A percentile compares a stretch with the other conserved stretches of the same genome.
Conservation (phyloP, 225 moss, liverwort and hornwort species). For the Marchantia polymorpha region DNA sequence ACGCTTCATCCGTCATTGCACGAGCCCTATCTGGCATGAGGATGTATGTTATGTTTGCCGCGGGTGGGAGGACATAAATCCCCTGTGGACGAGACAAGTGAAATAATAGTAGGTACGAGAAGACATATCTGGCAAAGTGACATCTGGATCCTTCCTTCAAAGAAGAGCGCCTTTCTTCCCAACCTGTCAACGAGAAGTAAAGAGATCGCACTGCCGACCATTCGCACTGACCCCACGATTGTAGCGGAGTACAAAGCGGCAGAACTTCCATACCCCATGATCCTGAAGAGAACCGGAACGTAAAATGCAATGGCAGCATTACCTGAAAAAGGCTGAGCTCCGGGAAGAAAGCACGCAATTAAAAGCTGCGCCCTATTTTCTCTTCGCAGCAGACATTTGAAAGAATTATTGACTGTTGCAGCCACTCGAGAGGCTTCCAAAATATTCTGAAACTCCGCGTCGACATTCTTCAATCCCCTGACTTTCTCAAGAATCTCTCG, state of each 20-base stretch:
- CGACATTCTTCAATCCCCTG: conserved; percentile 29
- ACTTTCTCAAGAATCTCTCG: conserved; percentile 25
- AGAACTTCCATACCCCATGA: conserved; percentile 15
- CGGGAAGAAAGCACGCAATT: background rate
- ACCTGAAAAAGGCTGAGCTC: background rate
- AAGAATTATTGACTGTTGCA: conserved; percentile 11
- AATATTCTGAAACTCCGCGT: conserved; percentile 26
- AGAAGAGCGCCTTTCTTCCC: conserved; percentile 11
- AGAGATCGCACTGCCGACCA: conserved; percentile 8
- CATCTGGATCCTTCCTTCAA: conserved; percentile 21
- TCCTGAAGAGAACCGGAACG: conserved; percentile 12
- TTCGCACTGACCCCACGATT: conserved; percentile 9
- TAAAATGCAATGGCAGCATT: conserved; percentile 10
- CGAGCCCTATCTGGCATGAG: too few species aligned
- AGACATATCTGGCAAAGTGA: background rate
- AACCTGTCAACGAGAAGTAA: conserved; percentile 13
- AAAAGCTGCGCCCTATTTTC: conserved; percentile 10
- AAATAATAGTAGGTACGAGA: background rate
- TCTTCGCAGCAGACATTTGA: conserved; percentile 8
- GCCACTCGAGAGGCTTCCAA: conserved; percentile 21
- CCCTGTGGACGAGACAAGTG: too few species aligned
- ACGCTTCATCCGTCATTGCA: too few species aligned
- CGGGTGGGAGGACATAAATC: too few species aligned
- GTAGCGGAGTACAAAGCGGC: conserved; percentile 12
- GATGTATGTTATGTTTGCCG: too few species aligned